These are phyloP conservation scores for Ceratobasidium papillatum DNA, from an alignment of 1,284 basidiomycete species.

Conservation along the genomic window DNA sequence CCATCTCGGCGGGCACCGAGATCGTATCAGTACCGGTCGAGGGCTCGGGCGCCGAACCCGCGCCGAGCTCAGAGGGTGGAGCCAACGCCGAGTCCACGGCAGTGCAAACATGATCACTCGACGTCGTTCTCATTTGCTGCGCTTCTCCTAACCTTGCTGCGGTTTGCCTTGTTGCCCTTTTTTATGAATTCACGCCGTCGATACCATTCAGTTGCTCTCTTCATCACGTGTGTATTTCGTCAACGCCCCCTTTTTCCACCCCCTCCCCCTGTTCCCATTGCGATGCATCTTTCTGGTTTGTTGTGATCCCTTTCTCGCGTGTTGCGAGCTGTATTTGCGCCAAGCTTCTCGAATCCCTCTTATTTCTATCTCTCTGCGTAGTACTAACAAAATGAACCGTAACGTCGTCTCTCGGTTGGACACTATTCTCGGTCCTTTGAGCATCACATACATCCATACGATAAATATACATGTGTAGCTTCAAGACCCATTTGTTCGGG, in stretches of 20 bases:
- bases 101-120: constrained; percentile 6
- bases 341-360: neutral
- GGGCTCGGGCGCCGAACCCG: neutral
- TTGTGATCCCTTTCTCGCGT: constrained; percentile 14
- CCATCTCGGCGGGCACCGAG: constrained; percentile 24
- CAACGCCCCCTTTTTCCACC: neutral
- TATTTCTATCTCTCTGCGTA: neutral
- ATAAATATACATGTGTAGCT: neutral
- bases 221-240: constrained; percentile 8
- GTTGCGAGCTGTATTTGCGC: constrained; percentile 32
- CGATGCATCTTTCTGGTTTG: neutral
- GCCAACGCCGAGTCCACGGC: constrained; percentile 1
- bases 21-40: constrained; percentile 26
- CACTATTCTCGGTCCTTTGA: neutral
- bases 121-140: neutral
- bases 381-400: neutral
- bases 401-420: neutral
- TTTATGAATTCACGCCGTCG: constrained; percentile 3
- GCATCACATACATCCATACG: neutral
- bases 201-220: constrained; percentile 13
- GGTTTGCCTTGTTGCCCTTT: constrained; percentile 12
- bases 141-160: neutral
- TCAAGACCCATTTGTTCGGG: neutral
- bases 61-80: constrained; percentile 6
- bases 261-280: neutral